Base-by-base conservation (phyloP, 176 grass and related monocot genomes). In the Zoysia pacifica region DNA sequence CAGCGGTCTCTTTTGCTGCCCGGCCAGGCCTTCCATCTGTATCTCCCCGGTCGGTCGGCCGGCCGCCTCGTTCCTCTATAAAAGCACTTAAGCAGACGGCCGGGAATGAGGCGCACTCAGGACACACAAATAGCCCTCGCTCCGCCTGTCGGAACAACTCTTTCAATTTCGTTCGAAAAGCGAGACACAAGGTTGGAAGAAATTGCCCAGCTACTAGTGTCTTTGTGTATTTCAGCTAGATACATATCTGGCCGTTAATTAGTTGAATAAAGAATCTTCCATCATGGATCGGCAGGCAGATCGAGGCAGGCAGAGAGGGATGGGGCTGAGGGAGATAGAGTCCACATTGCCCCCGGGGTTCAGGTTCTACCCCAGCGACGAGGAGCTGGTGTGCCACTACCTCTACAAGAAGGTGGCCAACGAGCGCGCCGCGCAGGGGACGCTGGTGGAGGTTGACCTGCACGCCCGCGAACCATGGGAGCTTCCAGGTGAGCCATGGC, bases 371-470 rank as follows among this genome's bases (percentile, higher is more conserved):
- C 95, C 95, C 3, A 98, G 87, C 70, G 95, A 98, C 81, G 92
- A 94, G 77, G 95, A 98, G 88, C 77, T 98, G 13, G 95, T 98
- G 42, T 98, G 95, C 86, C 90, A 98, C 79, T 98, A 94, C 73
- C 90, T 98, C 67, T 79, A 87, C 90, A 94, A 93, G 88, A 98
- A 98, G 91, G 92, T 94, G n/a, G 20, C 67, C 79, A 87, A 89
- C 78, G 83, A 91, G 84, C 78, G 83, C 54, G 78, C 80, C 58
- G 77, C 75, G 4, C 89, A 87, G 67, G 92, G 87, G 19, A 98
- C 92, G 20, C 85, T 98, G 39, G 92, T 98, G 13, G 90, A 98
- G 58, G 95, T 98, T n/a, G 90, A 94, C 83, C 87, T 98, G 67
- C 95, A 98, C 82, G 75, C 86, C 5, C 83, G 86, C 18, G 95